phyloP scores from a whole-genome alignment of 768 basidiomycete genomes.

The Naganishia vishniacii region DNA sequence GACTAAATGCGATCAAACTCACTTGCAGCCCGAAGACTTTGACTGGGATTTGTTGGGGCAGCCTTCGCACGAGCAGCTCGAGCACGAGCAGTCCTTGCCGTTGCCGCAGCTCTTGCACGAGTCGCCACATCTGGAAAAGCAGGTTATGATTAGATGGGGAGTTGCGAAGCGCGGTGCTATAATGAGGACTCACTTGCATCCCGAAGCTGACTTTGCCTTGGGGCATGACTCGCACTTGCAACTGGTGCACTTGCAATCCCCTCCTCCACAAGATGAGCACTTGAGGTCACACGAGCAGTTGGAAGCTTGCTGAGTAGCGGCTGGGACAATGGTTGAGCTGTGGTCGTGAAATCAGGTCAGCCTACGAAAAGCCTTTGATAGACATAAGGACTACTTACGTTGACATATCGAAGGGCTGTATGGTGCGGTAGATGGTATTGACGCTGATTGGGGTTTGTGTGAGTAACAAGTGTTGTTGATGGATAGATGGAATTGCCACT shows the following conservation, averaged over 20 bases:
- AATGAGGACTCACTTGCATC: constrained; percentile 5
- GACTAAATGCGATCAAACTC: too few species aligned
- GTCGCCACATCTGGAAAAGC: background rate
- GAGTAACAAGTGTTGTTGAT: background rate
- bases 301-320: constrained; percentile 8
- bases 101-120: constrained; percentile 13
- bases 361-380: too few species aligned
- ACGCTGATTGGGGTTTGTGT: too few species aligned
- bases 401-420: too few species aligned
- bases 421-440: too few species aligned
- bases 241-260: constrained; percentile 5
- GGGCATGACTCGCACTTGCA: constrained; percentile 19
- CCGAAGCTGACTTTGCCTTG: background rate
- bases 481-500: background rate
- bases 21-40: constrained; percentile 4
- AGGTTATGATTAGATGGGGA: too few species aligned
- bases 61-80: background rate
- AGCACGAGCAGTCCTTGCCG: constrained; percentile 7
- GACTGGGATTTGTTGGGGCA: constrained; percentile 3
- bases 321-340: constrained; percentile 13
- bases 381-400: too few species aligned
- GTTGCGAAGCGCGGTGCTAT: background rate
- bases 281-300: constrained; percentile 6
- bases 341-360: background rate
- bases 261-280: constrained; percentile 10